Conservation (phyloP, 1,284 basidiomycete species). For the Trichosporon sp. region DNA sequence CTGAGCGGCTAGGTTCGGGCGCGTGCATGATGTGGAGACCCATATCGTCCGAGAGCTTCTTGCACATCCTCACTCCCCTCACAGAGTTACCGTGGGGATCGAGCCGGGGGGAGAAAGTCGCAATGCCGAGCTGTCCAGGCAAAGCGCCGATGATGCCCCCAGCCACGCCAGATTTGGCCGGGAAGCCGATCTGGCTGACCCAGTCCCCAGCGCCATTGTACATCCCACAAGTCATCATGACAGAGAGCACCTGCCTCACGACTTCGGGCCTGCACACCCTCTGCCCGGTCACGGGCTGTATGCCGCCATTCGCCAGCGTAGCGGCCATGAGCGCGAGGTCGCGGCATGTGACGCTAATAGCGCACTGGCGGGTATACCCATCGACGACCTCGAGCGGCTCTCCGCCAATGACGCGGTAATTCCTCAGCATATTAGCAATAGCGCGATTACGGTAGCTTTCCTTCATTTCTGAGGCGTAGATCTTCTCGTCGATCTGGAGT, state of each 20-base stretch:
- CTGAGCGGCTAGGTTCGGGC: slow-evolving; percentile 15
- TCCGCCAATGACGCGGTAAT: slow-evolving; percentile 9
- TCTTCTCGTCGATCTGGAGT: slow-evolving; percentile 11
- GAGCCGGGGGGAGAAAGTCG: slow-evolving; percentile 16
- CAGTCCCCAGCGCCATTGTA: slow-evolving; percentile 20
- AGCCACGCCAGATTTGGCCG: slow-evolving; percentile 16
- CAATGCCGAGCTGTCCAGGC: slow-evolving; percentile 16
- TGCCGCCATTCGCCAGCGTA: slow-evolving; percentile 16
- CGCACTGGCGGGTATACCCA: slow-evolving; percentile 18
- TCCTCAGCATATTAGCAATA: slow-evolving; percentile 19
- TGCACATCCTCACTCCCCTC: slow-evolving; percentile 16
- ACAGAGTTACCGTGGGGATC: slow-evolving; percentile 13
- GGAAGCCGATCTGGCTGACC: slow-evolving; percentile 12
- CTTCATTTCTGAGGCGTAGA: slow-evolving; percentile 11
- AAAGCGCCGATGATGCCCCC: slow-evolving; percentile 17
- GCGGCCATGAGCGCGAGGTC: slow-evolving; percentile 20
- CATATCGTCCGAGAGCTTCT: slow-evolving; percentile 18
- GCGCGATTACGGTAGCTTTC: slow-evolving; percentile 16
- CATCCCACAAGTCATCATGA: slow-evolving; percentile 22
- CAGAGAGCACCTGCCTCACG: slow-evolving; percentile 15
- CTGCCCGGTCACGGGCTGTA: slow-evolving; percentile 18
- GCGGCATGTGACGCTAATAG: slow-evolving; percentile 13
- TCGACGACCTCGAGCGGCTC: slow-evolving; percentile 10
- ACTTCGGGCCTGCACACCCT: slow-evolving; percentile 12
- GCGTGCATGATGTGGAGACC: slow-evolving; percentile 20